Evolutionary conservation across 2,329 filamentous ascomycete genomes (phyloP).

Genomic region (Setomelanomma holmii): DNA sequence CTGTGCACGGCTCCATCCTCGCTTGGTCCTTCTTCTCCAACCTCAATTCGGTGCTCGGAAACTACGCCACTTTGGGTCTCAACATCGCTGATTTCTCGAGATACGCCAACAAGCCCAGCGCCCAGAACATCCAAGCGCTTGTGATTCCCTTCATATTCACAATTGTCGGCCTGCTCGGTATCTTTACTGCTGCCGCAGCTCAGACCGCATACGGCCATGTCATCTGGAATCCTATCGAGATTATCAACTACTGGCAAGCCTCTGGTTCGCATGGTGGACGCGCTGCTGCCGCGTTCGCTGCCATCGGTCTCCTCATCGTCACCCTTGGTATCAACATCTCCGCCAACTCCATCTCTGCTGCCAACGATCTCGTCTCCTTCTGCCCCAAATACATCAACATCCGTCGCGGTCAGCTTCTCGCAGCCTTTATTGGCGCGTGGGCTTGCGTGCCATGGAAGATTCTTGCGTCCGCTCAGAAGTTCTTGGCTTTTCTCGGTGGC

Average conservation of each 20-base stretch:
- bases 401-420: slow-evolving; percentile 40
- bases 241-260: slow-evolving; percentile 47
- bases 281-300: slow-evolving; percentile 34
- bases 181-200: slow-evolving; percentile 48
- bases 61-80: slow-evolving; percentile 35
- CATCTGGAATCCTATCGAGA: slow-evolving; percentile 46
- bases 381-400: slow-evolving; percentile 36
- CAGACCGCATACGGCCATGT: slow-evolving; percentile 34
- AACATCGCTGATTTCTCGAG: slow-evolving; percentile 53
- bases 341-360: slow-evolving; percentile 32
- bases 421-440: slow-evolving; percentile 47
- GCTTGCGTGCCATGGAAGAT: slow-evolving; percentile 51
- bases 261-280: slow-evolving; percentile 43
- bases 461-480: slow-evolving; percentile 42
- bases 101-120: slow-evolving; percentile 46
- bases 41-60: slow-evolving; percentile 34
- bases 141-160: slow-evolving; percentile 42
- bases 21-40: slow-evolving; percentile 31
- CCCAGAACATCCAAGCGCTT: slow-evolving; percentile 45
- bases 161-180: slow-evolving; percentile 47
- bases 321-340: slow-evolving; percentile 46
- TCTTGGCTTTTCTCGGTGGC: slow-evolving; percentile 44
- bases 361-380: slow-evolving; percentile 32
- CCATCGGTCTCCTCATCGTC: slow-evolving; percentile 31
- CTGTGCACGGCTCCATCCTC: slow-evolving; percentile 30